Conservation (phyloP, 257 asterid genomes). For the Solanum acaule region DNA sequence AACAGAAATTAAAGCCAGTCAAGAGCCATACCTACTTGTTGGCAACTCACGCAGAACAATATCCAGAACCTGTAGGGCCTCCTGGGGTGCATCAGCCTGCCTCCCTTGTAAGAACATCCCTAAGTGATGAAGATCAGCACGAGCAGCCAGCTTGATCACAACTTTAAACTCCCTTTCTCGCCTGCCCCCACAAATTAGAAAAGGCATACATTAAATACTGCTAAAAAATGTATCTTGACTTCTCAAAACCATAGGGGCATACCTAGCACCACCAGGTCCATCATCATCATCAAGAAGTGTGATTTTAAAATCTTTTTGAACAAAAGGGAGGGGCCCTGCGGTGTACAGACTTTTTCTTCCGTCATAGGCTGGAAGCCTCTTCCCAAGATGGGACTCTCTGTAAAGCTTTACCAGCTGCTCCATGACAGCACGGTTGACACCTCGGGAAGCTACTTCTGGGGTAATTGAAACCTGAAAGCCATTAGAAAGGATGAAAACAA, state of each 20-base stretch:
- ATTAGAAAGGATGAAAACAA: neutral
- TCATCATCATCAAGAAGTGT: constrained; percentile 77
- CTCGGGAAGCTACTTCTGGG: constrained; percentile 88
- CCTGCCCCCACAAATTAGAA: constrained; percentile 26
- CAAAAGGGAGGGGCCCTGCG: constrained; percentile 88
- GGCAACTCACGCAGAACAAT: constrained; percentile 93
- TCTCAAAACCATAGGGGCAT: neutral
- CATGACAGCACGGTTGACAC: constrained; percentile 91
- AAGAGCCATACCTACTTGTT: constrained; percentile 36
- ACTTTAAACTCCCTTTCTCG: constrained; percentile 78
- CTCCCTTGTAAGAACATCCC: constrained; percentile 89
- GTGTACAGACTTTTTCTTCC: constrained; percentile 94
- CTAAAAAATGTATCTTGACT: neutral
- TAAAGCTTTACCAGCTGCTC: constrained; percentile 58
- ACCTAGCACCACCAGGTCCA: constrained; percentile 58
- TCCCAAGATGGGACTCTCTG: constrained; percentile 72
- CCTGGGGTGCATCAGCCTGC: constrained; percentile 96
- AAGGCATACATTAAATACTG: neutral
- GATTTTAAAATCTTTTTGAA: constrained; percentile 54
- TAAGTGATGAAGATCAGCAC: constrained; percentile 88
- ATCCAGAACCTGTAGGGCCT: constrained; percentile 91
- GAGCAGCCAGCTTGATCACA: constrained; percentile 81
- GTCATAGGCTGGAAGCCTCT: constrained; percentile 91
- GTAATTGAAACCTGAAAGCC: constrained; percentile 57
- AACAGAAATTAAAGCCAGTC: neutral